A percentile compares a stretch with the other conserved stretches of the same genome.
Conservation (phyloP, 352 stramenopile genomes). For the Bremia lactucae region DNA sequence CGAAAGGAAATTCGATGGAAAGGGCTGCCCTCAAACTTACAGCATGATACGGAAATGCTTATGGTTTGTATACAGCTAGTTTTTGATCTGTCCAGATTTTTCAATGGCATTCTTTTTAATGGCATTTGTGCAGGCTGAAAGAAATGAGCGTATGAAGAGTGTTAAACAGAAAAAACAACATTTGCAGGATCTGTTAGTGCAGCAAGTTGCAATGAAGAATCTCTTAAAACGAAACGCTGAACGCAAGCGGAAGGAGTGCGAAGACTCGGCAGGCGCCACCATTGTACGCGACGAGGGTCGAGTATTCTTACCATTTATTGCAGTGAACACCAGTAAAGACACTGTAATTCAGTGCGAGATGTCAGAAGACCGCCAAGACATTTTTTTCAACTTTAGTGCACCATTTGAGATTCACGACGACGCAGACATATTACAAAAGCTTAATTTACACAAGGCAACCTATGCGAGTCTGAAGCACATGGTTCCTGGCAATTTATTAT, state of each 20-base stretch:
- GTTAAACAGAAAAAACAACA: constrained; percentile 85
- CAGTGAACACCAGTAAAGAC: constrained; percentile 90
- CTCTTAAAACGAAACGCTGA: constrained; percentile 83
- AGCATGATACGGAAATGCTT: constrained; percentile 84
- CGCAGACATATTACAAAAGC: constrained; percentile 91
- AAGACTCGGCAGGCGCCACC: constrained; percentile 16
- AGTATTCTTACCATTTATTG: constrained; percentile 95
- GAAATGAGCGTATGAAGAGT: constrained; percentile 66
- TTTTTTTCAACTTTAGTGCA: constrained; percentile 95
- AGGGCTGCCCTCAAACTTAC: constrained; percentile 63
- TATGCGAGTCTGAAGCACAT: constrained; percentile 59
- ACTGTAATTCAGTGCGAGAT: constrained; percentile 96
- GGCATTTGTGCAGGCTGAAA: constrained; percentile 36
- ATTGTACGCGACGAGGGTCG: constrained; percentile 54
- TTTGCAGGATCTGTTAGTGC: constrained; percentile 87
- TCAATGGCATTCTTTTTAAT: not conserved
- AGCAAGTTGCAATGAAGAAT: constrained; percentile 93
- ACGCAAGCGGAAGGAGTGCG: constrained; percentile 35
- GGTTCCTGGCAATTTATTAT: constrained; percentile 65
- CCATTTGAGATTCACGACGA: constrained; percentile 97
- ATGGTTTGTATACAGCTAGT: constrained; percentile 27
- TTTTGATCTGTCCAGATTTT: not conserved
- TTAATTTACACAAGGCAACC: constrained; percentile 82
- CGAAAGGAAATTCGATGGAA: constrained; percentile 89
- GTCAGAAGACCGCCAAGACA: constrained; percentile 89